These are phyloP conservation scores for Lactarius hatsudake DNA, from an alignment of 768 basidiomycete genomes.

Conservation along the genomic window DNA sequence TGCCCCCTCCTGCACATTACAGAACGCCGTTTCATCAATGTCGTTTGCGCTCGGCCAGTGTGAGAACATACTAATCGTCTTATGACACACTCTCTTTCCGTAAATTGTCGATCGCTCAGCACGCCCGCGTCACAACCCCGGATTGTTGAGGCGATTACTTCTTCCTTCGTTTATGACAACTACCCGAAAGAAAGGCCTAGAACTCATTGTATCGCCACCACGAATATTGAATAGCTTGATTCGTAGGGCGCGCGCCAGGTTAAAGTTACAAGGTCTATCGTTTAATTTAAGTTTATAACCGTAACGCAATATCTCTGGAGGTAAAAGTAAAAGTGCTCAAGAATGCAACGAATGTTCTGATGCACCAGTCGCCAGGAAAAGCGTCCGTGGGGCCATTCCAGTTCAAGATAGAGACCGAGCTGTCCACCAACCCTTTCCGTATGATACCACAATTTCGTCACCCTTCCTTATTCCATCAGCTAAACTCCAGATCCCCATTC, in stretches of 20 bases:
- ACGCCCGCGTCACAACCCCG: constrained; percentile 2
- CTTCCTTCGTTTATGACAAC: constrained; percentile 12
- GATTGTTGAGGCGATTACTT: constrained; percentile 8
- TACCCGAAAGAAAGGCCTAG: constrained; percentile 1
- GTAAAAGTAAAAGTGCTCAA: constrained; percentile 1
- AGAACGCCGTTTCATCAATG: constrained; percentile 25
- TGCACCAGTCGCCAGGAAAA: constrained; percentile 4
- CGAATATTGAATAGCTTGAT: constrained; percentile 6
- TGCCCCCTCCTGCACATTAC: constrained; percentile 4
- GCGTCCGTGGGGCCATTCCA: constrained; percentile 11
- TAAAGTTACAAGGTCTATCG: constrained; percentile 18
- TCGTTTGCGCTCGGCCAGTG: not conserved
- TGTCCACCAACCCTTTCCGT: constrained; percentile 86
- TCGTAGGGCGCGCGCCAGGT: constrained; percentile 3
- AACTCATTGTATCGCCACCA: constrained; percentile 11
- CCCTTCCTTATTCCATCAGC: constrained; percentile 64
- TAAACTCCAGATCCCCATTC: constrained; percentile 75
- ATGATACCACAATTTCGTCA: constrained; percentile 83
- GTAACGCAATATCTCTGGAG: constrained; percentile 11
- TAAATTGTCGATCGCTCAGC: constrained; percentile 20
- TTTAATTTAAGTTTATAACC: constrained; percentile 18
- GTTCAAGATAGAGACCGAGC: constrained; percentile 36
- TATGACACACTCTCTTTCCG: constrained; percentile 4
- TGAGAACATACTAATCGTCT: not conserved
- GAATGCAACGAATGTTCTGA: constrained; percentile 10